Percentiles rank a stretch among this genome's conserved stretches.
Evolutionary conservation across 148 eudicot genomes (phyloP).

Genomic region (Gaultheria prostrata): DNA sequence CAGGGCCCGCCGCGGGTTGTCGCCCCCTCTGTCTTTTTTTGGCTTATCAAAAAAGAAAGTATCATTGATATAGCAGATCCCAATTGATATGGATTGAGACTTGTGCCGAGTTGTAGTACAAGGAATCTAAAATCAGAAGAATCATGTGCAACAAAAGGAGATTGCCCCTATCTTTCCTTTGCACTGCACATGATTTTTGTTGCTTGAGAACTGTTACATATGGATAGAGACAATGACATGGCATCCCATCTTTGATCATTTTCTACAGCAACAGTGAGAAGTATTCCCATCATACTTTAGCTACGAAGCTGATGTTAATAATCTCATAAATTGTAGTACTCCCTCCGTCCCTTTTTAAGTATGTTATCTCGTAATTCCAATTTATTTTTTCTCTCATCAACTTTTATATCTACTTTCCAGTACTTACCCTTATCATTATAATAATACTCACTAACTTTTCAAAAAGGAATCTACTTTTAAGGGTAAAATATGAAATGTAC

Average conservation of each 20-base stretch:
- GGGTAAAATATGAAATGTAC: too few relatives aligned
- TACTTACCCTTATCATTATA: too few relatives aligned
- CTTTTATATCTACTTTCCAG: too few relatives aligned
- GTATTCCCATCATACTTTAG: neutral
- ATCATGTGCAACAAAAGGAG: neutral
- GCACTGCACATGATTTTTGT: neutral
- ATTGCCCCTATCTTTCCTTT: neutral
- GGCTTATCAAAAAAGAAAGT: too few relatives aligned
- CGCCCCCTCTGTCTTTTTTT: too few relatives aligned
- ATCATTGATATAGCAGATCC: neutral
- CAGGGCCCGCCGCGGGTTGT: neutral
- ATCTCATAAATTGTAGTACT: too few relatives aligned
- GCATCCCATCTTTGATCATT: slow-evolving; percentile 18
- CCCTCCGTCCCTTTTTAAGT: too few relatives aligned
- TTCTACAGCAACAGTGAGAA: neutral
- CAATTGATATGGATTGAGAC: slow-evolving; percentile 1
- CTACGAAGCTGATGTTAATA: neutral
- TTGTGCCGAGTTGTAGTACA: neutral
- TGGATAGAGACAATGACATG: slow-evolving; percentile 18
- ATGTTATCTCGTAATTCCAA: too few relatives aligned
- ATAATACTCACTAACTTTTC: too few relatives aligned
- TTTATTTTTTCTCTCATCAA: too few relatives aligned
- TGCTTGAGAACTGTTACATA: neutral
- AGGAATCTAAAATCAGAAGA: neutral
- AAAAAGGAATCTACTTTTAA: too few relatives aligned